Base-by-base conservation (phyloP, 2,329 filamentous ascomycete genomes). In the Venturia oleaginea region DNA sequence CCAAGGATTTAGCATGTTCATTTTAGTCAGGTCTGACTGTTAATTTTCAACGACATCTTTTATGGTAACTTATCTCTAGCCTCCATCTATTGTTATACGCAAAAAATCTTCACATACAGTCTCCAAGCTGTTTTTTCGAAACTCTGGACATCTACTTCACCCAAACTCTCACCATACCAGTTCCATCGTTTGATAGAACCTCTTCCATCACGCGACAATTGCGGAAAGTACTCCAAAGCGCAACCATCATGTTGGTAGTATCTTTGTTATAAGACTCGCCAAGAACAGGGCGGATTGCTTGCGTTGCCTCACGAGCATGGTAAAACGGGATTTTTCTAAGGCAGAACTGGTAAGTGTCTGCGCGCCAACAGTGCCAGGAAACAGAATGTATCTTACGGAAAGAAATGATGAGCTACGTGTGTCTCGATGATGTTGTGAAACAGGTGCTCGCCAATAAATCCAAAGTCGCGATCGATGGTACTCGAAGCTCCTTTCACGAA, bases 381-480 rank as follows among this genome's bases (percentile, higher is more conserved):
- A 59, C 62, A n/a, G 43, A 27, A n/a, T 10, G 10, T 19, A 51
- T 64, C 46, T 48, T 76, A 82, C 75, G 84, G 81, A 73, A 86
- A 84, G 13, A 84, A 75, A 69, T 88, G 85, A 73, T 87, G 85
- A 30, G 86, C 79, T 22, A 87, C 85, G 70, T 87, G 85, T 62
- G 81, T 82, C 67, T 85, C 84, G 55, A 86, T 84, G 71, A 87
- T 87, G 67, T 83, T 81, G 74, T 88, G 85, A 79, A 88, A 86
- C 67, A 88, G 76, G 72, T 87, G 81, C n/a, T 79, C 79, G 61
- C 85, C 85, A 67, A 87, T 81, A 71, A 84, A 86, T 54, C 85
- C 85, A 67, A 86, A 84, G 65, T 86, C 83, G 57, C 86, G 82
- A 73, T 88, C 86, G 34, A 88, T 79, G 3, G 86, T 88, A 40